Evolutionary conservation across 441 rosid species (phyloP), one percentile per base, ranked within the genome.

Genomic region (Biscutella laevigata): DNA sequence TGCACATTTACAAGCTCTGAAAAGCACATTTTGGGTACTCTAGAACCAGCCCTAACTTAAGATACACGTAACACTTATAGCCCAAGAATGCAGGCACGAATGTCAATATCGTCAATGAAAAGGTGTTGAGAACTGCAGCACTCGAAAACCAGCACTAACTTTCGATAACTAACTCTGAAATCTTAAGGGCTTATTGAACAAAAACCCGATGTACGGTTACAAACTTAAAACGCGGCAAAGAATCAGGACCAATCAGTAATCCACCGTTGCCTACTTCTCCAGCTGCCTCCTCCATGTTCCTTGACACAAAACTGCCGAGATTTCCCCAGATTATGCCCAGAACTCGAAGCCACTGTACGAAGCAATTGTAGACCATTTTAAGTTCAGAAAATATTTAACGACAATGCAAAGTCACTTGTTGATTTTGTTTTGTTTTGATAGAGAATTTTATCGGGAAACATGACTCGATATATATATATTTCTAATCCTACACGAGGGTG

Each of bases 181-280:
- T 35, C 52, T 68, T 36, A 68, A 84, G 96, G 76, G 84, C 44
- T 64, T 82, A 44, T 79, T 68, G 6, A 68, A 47, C 25, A 68
- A 76, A 30, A 74, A 77, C 50, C 43, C 34, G 27, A 76, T 59
- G 38, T 85, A 81, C 12, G 95, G 97, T 53, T 88, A 85, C 73
- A 88, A 88, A n/a, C n/a, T n/a, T n/a, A n/a, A n/a, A n/a, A n/a
- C 61, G 90, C 97, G 37, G 88, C 95, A 39, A 83, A 60, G 37
- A 71, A 77, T 69, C 55, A 68, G 25, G 63, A 12, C 79, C 74
- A 0, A 70, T 59, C 42, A 70, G 79, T 65, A 82, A 64, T 59
- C 77, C 75, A 47, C 70, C 77, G 40, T 50, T 62, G 61, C 57
- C 70, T 42, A 43, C 80, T 20, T 41, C 62, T 47, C 61, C 70